Evolutionary conservation across 768 basidiomycete species (phyloP), one percentile per base, ranked within the genome.

Genomic region (Gloeophyllum trabeum): DNA sequence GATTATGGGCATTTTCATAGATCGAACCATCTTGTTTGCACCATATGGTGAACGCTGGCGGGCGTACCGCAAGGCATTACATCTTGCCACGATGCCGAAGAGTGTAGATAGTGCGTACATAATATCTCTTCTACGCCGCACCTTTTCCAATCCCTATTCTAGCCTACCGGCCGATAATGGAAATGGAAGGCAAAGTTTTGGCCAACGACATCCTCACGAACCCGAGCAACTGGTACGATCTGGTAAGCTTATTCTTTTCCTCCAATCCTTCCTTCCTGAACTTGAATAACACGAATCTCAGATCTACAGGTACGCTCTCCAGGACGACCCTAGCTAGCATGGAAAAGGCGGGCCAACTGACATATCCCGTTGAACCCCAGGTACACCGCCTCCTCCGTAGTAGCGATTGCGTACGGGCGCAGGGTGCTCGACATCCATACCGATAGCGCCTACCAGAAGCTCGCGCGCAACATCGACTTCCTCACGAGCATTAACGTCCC

Each of bases 1-100:
- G 10, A 39, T 41, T 43, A 24, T n/a, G n/a, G n/a, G n/a, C 24
- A 7, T 41, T 16, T 13, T 13, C 25, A 18, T 10, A 47, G 46
- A 44, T 28, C 24, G 35, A 16, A 45, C 25, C 10, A 45, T 47
- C 6, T 42, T 47, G 18, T 47, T 47, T 35, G 45, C 46, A 4
- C 12, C 24, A 28, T 47, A 47, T 41, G 46, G 46, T 18, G 46
- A 47, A 19, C 45, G 39, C 10, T 47, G 46, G 46, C 23, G 46
- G 28, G 37, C 35, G 22, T 47, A 47, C 34, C 46, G 46, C 20
- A 46, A 44, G 35, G 46, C 46, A 13, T 32, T 47, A 6, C 46
- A 47, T 45, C 24, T 46, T 12, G 46, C 44, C 13, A 47, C 46
- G 2, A 45, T 44, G 43, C 45, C n/a, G 6, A 47, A 47, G 39